Evolutionary conservation across 1,139 yeast species (phyloP), one percentile per base, ranked within the genome.

Genomic region (Saccharomycopsis phalli): DNA sequence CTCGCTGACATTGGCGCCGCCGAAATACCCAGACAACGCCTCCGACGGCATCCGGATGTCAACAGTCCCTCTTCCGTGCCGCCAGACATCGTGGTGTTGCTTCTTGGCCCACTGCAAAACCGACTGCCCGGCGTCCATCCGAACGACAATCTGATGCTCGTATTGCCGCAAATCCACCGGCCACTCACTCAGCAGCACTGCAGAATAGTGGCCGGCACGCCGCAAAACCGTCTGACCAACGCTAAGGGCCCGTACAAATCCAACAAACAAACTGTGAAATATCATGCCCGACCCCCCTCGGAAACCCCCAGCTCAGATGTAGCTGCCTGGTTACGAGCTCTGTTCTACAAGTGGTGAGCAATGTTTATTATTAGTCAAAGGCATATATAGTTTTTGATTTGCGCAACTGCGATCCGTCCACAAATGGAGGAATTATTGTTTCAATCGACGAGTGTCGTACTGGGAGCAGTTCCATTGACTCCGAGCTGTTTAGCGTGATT

Each of bases 91-190:
- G 32, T 50, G 53, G 10, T 50, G 52, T 10, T 16, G 7, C 20
- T 25, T 6, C 16, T 26, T 25, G 19, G 20, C 7, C 18, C n/a
- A 5, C 5, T 7, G 8, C 29, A 26, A 26, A 5, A 26, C 5
- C 13, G 6, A 23, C 22, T 35, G 11, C 21, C 22, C 34, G 32
- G 11, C 35, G 28, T 4, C 38, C n/a, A 11, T 51, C 50, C 88
- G 65, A 13, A 79, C 55, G 11, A 81, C 80, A 36, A 66, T 61
- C 30, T 71, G 69, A 20, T 63, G 65, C 20, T 59, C 57, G 52
- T 80, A 81, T 47, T 71, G 74, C 0, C 49, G 20, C 29, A 74
- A 58, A 48, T 71, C 61, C n/a, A 74, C 59, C 1, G 77, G 77
- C 55, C 63, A 64, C 8, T 60, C 55, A 2, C 48, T 51, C 6